phyloP scores from a whole-genome alignment of 1,284 basidiomycete genomes.

The Vanrija sp. region DNA sequence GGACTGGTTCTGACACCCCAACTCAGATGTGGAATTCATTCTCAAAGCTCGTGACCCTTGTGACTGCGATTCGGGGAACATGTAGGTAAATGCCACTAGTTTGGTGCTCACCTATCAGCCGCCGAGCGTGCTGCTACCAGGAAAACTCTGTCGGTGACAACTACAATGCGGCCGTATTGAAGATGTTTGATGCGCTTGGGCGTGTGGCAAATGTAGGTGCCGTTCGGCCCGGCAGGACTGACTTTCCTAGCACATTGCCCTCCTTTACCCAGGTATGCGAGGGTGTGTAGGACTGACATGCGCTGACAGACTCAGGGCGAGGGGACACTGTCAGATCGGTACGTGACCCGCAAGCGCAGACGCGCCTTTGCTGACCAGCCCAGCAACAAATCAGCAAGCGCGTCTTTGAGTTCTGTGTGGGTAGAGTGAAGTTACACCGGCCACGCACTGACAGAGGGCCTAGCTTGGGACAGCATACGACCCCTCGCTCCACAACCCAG shows the following conservation, averaged over 20 bases:
- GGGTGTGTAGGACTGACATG: neutral
- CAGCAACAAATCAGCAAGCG: constrained; percentile 30
- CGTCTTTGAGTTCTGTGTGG: constrained; percentile 40
- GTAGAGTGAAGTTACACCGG: constrained; percentile 1
- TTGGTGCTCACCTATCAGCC: constrained; percentile 21
- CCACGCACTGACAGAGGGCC: neutral
- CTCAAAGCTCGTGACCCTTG: constrained; percentile 49
- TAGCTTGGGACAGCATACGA: constrained; percentile 32
- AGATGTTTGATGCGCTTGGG: constrained; percentile 37
- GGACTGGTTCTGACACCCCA: neutral
- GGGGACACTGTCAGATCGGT: no score
- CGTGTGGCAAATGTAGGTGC: constrained; percentile 44
- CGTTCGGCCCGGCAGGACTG: neutral
- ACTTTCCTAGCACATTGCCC: constrained; percentile 36
- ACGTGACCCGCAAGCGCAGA: no score
- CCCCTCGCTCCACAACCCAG: constrained; percentile 18
- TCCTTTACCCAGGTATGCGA: constrained; percentile 39
- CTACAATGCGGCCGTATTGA: constrained; percentile 25
- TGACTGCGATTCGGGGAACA: constrained; percentile 34
- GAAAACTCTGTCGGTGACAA: constrained; percentile 27
- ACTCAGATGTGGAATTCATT: constrained; percentile 47
- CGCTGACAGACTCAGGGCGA: no score
- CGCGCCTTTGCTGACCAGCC: no score
- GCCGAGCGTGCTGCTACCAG: constrained; percentile 23
- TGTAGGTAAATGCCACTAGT: constrained; percentile 14